A percentile compares a stretch with the other conserved stretches of the same genome.
Evolutionary conservation across 805 yeast species (phyloP).

Genomic region (Saturnispora gosingensis): DNA sequence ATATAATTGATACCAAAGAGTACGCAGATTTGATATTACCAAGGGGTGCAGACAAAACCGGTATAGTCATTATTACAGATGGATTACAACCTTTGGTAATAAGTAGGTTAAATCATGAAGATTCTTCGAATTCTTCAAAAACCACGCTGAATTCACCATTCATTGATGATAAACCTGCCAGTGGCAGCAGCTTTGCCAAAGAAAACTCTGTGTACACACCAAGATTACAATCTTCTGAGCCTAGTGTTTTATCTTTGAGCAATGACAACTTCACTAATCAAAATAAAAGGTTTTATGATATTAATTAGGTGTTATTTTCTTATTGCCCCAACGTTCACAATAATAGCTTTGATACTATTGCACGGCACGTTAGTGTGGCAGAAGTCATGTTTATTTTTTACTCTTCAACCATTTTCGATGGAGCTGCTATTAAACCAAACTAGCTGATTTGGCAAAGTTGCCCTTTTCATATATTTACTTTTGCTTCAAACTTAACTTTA

Average conservation of each 20-base stretch:
- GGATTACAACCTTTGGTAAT: slow-evolving; percentile 40
- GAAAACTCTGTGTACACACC: slow-evolving; percentile 11
- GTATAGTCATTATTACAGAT: slow-evolving; percentile 52
- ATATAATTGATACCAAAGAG: slow-evolving; percentile 59
- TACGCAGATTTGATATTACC: slow-evolving; percentile 70
- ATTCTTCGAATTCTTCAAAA: not conserved
- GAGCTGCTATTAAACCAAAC: not conserved
- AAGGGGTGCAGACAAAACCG: slow-evolving; percentile 52
- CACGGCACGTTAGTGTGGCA: not conserved
- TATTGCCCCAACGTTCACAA: too few relatives aligned
- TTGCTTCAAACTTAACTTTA: not conserved
- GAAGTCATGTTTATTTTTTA: not conserved
- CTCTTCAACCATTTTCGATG: not conserved
- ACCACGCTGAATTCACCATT: not conserved
- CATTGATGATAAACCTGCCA: not conserved
- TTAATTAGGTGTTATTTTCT: slow-evolving; percentile 10
- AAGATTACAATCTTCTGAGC: slow-evolving; percentile 13
- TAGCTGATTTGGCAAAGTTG: not conserved
- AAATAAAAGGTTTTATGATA: slow-evolving; percentile 23
- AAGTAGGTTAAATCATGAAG: slow-evolving; percentile 8
- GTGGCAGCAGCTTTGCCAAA: slow-evolving; percentile 7
- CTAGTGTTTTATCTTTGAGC: slow-evolving; percentile 21
- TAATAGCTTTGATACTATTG: too few relatives aligned
- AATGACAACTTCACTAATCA: slow-evolving; percentile 22
- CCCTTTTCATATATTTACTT: not conserved